Evolutionary conservation across 768 basidiomycete species (phyloP), one percentile per base, ranked within the genome.

Genomic region (Lepiota brunneoincarnata): DNA sequence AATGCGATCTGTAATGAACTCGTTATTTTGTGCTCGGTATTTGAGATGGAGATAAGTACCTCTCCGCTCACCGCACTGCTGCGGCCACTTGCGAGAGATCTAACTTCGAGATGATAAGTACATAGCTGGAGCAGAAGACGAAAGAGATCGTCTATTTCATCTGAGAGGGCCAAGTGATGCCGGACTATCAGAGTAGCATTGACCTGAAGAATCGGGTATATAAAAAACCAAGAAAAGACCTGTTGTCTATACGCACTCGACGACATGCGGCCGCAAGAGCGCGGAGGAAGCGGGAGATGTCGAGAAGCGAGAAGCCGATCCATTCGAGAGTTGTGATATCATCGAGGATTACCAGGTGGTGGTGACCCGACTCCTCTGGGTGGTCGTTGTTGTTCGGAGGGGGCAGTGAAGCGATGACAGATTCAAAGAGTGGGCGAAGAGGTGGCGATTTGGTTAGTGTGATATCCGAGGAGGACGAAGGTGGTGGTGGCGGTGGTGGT

Each of bases 41-140:
- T 38, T 28, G 12, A 14, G 11, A 26, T 23, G 42, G 31, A 31
- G 7, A 31, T 31, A 56, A 74, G 17, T 47, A 88, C 90, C 76
- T 91, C 86, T 17, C 90, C 91, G 54, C 82, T 89, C 24, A 93
- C 86, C 18, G 83, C 75, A 2, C 89, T 89, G 57, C 91, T 92
- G 21, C 83, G 73, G 4, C 90, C 90, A 57, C 86, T 91, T 1
- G 83, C 73, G 6, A 93, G 72, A 0, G 89, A 82, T 37, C 77
- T 73, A 2, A 91, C 84, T 54, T 91, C 89, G 3, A 91, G 60
- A 59, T 90, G 88, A 58, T 86, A 85, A 2, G 82, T 73, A 58
- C 80, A 84, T 2, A 87, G 64, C 49, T 89, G 85, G 17, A 84
- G 68, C 18, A 91, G 69, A 26, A 75, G 69, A 28, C 77, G 76